Evolutionary conservation across 345 rosid genomes (phyloP), one percentile per base, ranked within the genome.

Genomic region (Garcia nutans): DNA sequence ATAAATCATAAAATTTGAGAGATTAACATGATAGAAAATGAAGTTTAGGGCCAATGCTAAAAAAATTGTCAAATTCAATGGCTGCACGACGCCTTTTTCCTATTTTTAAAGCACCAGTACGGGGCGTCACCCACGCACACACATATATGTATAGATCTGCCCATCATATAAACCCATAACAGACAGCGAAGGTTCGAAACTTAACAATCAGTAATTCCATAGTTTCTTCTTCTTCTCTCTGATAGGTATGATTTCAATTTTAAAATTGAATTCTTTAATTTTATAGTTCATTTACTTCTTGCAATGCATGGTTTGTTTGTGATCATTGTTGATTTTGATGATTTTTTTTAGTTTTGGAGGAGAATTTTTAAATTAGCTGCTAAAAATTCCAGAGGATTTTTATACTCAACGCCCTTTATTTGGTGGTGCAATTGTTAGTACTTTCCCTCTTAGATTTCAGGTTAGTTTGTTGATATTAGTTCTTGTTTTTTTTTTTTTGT

Each of bases 371-470:
- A 15, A 3, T 22, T n/a, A 17, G 15, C 28, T 2, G 12, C 42
- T 11, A 22, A 76, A 65, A 67, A 91, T 91, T 90, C 72, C 86
- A 16, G 72, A 11, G 28, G 92, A 88, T 63, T 26, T 31, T 4
- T 72, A 45, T 76, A 20, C 85, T 4, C 85, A 77, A 73, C 85
- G 87, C 15, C 85, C 82, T 55, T 75, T 93, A 78, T 89, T 88
- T 42, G 96, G 97, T 8, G 97, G 91, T 37, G 88, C 96, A 24
- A 84, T 91, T 73, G 78, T 82, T 15, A 76, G 77, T 37, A 57
- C 78, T 5, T 87, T 91, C 75, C 92, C 92, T 2, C 75, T 72
- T 16, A 77, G 96, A 77, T 91, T 92, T 81, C 84, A 88, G 93
- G 94, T 87, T 55, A 26, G 66, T 65, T 1, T 10, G 8, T 24